Conservation (phyloP, 2,329 filamentous ascomycete species). For the Grosmannia penicillata region DNA sequence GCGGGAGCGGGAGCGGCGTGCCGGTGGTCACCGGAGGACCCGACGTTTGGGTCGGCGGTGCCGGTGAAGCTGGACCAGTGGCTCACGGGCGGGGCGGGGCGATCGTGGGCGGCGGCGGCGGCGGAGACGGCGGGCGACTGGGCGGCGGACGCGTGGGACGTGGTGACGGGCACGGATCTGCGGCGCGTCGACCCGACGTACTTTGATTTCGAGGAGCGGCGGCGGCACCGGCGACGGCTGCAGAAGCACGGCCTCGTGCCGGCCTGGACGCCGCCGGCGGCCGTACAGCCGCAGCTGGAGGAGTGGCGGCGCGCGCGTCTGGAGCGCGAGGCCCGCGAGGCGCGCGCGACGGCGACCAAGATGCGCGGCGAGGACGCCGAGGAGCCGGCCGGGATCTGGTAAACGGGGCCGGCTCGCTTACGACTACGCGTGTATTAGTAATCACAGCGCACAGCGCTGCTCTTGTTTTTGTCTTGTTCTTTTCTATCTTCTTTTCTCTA, state of each 20-base stretch:
- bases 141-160: conserved; percentile 32
- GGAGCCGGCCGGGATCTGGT: not conserved
- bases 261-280: conserved; percentile 21
- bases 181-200: conserved; percentile 25
- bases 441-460: too few species aligned
- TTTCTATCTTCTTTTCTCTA: not conserved
- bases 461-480: not conserved
- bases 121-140: conserved; percentile 31
- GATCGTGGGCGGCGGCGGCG: conserved; percentile 20
- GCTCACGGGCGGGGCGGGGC: conserved; percentile 36
- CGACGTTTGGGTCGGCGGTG: conserved; percentile 43
- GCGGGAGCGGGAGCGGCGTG: conserved; percentile 23
- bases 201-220: conserved; percentile 30
- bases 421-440: too few species aligned
- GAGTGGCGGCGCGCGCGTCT: conserved; percentile 28
- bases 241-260: conserved; percentile 28
- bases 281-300: conserved; percentile 27
- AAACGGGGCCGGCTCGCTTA: too few species aligned
- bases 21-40: conserved; percentile 42
- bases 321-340: conserved; percentile 25
- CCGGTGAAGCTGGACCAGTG: conserved; percentile 50
- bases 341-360: conserved; percentile 22
- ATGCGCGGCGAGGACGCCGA: conserved; percentile 21
- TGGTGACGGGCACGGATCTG: conserved; percentile 28
- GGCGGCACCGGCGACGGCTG: conserved; percentile 34